phyloP scores from a whole-genome alignment of 352 stramenopile species.

The Phytophthora agathidicida region DNA sequence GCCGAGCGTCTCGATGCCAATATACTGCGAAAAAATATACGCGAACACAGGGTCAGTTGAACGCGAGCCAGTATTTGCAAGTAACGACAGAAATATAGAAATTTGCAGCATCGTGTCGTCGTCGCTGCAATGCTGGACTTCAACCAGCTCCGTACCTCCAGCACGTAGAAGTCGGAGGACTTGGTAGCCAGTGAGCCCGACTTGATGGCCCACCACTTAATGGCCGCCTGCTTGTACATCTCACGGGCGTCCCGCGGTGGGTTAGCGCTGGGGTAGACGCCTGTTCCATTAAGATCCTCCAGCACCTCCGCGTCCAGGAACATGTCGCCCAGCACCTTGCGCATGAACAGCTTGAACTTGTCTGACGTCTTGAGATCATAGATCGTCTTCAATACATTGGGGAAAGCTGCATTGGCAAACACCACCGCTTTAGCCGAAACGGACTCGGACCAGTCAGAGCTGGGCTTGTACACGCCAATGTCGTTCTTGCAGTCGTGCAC shows the following conservation, averaged over 20 bases:
- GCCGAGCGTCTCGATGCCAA: slow-evolving; percentile 78
- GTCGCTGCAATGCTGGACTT: neutral
- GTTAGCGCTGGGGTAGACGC: slow-evolving; percentile 79
- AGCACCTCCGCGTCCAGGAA: slow-evolving; percentile 88
- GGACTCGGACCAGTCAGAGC: slow-evolving; percentile 88
- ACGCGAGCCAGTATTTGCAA: slow-evolving; percentile 13
- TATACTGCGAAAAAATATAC: slow-evolving; percentile 52
- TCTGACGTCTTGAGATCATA: slow-evolving; percentile 87
- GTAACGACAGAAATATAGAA: slow-evolving; percentile 29
- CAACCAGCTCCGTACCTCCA: slow-evolving; percentile 60
- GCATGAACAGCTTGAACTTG: slow-evolving; percentile 88
- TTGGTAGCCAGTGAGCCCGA: slow-evolving; percentile 80
- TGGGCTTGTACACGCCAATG: slow-evolving; percentile 84
- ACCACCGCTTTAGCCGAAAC: slow-evolving; percentile 84
- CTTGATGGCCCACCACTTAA: slow-evolving; percentile 92
- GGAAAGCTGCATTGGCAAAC: slow-evolving; percentile 76
- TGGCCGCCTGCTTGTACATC: slow-evolving; percentile 86
- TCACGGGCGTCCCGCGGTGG: slow-evolving; percentile 68
- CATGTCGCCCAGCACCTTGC: slow-evolving; percentile 79
- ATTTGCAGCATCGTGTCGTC: slow-evolving; percentile 12
- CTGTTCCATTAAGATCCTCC: slow-evolving; percentile 81
- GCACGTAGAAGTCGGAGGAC: slow-evolving; percentile 85
- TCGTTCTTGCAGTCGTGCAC: slow-evolving; percentile 83
- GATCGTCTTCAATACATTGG: slow-evolving; percentile 83
- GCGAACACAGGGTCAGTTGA: slow-evolving; percentile 30